These are phyloP conservation scores for Candida ponderosae DNA, from an alignment of 805 yeast genomes.

Conservation along the genomic window DNA sequence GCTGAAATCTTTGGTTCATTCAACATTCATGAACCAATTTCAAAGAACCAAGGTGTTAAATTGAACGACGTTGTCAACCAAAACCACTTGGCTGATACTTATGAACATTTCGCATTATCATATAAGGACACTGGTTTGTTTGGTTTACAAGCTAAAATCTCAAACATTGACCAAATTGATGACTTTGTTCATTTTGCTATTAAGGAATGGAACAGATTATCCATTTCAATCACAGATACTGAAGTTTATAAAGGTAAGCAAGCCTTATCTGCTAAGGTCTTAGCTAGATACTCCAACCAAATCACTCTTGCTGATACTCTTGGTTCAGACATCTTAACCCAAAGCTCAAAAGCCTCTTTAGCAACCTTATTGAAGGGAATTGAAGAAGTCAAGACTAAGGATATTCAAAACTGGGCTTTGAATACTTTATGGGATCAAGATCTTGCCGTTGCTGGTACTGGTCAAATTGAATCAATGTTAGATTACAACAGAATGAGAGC, in stretches of 20 bases:
- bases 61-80: conserved; percentile 62
- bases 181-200: conserved; percentile 75
- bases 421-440: conserved; percentile 77
- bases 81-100: conserved; percentile 66
- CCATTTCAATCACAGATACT: conserved; percentile 65
- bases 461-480: conserved; percentile 77
- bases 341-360: conserved; percentile 55
- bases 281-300: conserved; percentile 40
- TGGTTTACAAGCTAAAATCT: conserved; percentile 68
- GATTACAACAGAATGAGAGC: conserved; percentile 84
- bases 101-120: conserved; percentile 62
- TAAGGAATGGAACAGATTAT: conserved; percentile 83
- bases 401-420: conserved; percentile 68
- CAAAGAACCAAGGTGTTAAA: conserved; percentile 59
- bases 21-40: conserved; percentile 44
- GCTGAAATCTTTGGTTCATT: conserved; percentile 53
- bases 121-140: conserved; percentile 77
- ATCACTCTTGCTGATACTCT: conserved; percentile 45
- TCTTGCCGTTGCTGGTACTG: conserved; percentile 75
- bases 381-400: conserved; percentile 53
- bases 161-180: conserved; percentile 54
- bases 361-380: conserved; percentile 53
- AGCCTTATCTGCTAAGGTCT: conserved; percentile 55
- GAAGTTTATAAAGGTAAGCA: conserved; percentile 77
- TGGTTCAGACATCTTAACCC: conserved; percentile 50